Percentiles rank a stretch among this genome's conserved stretches.
These are phyloP conservation scores for Zea luxurians DNA, from an alignment of 176 grass and related monocot genomes.

Conservation along the genomic window DNA sequence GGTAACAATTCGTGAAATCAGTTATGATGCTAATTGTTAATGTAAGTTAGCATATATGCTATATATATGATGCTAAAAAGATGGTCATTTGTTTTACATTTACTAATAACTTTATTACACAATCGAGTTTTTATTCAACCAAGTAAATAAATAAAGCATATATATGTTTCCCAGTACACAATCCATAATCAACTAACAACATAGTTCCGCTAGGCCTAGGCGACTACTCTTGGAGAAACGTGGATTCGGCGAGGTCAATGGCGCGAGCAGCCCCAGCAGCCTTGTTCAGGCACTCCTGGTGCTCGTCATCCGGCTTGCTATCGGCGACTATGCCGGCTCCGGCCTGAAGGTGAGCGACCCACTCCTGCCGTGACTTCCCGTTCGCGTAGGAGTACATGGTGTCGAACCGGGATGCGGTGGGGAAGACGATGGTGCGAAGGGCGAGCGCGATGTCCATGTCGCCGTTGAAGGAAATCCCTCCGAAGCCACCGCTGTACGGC, in stretches of 20 bases:
- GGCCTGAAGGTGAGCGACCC: constrained; percentile 79
- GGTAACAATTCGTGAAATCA: too few relatives aligned
- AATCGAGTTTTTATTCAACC: not conserved
- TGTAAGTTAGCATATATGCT: too few relatives aligned
- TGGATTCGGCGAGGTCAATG: constrained; percentile 79
- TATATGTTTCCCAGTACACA: not conserved
- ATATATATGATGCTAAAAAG: too few relatives aligned
- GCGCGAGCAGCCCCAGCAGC: constrained; percentile 59
- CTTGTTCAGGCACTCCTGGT: constrained; percentile 81
- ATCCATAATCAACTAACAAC: not conserved
- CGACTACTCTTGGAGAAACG: constrained; percentile 52
- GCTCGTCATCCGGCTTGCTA: constrained; percentile 70
- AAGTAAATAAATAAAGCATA: not conserved
- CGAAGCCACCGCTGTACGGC: constrained; percentile 84
- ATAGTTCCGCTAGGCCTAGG: too few relatives aligned
- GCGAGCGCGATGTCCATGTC: constrained; percentile 84
- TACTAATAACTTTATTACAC: constrained; percentile 7
- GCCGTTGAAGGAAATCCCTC: constrained; percentile 64
- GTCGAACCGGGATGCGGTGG: constrained; percentile 43
- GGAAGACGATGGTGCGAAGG: constrained; percentile 78
- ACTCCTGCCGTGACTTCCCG: constrained; percentile 48
- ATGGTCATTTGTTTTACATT: too few relatives aligned
- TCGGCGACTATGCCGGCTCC: constrained; percentile 78
- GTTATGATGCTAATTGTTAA: too few relatives aligned
- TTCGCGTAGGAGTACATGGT: constrained; percentile 59